phyloP scores from a whole-genome alignment of 2,329 filamentous ascomycete species.

The Diaporthe sp. region DNA sequence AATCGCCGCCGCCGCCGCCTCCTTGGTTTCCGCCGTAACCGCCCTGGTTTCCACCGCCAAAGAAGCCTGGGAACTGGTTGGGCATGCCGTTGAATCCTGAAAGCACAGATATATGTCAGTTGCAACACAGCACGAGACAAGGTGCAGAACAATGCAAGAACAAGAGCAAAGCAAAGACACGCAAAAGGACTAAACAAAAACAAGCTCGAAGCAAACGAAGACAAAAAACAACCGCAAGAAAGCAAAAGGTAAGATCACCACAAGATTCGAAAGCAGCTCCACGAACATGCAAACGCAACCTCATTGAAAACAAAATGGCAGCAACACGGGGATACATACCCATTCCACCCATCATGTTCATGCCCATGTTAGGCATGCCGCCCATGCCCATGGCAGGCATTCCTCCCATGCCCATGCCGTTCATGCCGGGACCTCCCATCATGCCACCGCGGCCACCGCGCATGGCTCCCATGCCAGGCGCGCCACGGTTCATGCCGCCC shows the following conservation, averaged over 20 bases:
- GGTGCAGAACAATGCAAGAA: neutral
- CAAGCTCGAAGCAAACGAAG: neutral
- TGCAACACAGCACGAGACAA: neutral
- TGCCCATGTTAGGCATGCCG: slow-evolving; percentile 58
- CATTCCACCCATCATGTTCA: slow-evolving; percentile 64
- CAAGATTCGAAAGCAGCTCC: neutral
- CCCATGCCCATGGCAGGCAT: slow-evolving; percentile 49
- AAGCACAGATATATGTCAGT: slow-evolving; percentile 44
- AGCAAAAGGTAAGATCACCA: neutral
- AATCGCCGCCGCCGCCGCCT: slow-evolving; percentile 62
- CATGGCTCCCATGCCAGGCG: slow-evolving; percentile 60
- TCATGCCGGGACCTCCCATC: slow-evolving; percentile 68
- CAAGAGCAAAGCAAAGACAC: neutral
- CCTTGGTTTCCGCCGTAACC: slow-evolving; percentile 78
- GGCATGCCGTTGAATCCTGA: slow-evolving; percentile 77
- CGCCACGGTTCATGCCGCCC: slow-evolving; percentile 59
- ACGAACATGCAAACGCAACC: neutral
- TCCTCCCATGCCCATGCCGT: slow-evolving; percentile 65
- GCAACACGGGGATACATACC: slow-evolving; percentile 47
- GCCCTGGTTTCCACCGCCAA: slow-evolving; percentile 66
- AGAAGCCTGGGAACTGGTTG: slow-evolving; percentile 81
- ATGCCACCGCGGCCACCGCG: slow-evolving; percentile 70
- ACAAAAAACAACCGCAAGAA: neutral
- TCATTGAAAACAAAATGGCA: neutral
- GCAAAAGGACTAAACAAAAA: neutral